Percentiles rank a stretch among this genome's conserved stretches.
Evolutionary conservation across 2,329 filamentous ascomycete species (phyloP).

Genomic region (Domatiomyces catenatus): DNA sequence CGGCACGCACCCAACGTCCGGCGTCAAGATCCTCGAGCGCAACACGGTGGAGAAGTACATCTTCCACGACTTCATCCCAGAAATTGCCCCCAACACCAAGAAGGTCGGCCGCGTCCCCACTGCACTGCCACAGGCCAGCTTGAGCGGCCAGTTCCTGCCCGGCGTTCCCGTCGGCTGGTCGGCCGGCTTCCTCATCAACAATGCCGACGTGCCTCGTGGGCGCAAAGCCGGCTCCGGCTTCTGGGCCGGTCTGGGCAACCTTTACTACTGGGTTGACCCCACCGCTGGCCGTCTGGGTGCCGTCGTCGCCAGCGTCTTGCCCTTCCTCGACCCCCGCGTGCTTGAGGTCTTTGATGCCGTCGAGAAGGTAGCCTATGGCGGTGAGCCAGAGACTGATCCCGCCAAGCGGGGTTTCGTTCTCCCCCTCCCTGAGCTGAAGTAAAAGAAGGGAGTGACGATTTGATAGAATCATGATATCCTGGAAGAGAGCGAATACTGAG

Average conservation of each 20-base stretch:
- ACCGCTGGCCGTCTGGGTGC: constrained; percentile 7
- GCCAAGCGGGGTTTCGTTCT: not conserved
- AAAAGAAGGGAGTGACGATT: not conserved
- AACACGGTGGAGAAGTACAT: constrained; percentile 10
- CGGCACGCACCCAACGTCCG: constrained; percentile 8
- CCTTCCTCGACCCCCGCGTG: constrained; percentile 8
- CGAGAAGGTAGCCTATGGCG: constrained; percentile 12
- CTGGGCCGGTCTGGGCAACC: constrained; percentile 13
- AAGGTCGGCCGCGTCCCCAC: constrained; percentile 4
- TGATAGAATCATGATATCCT: too few relatives aligned
- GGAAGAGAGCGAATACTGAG: too few relatives aligned
- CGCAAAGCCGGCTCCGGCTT: constrained; percentile 9
- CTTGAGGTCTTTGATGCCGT: constrained; percentile 10
- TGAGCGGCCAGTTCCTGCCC: constrained; percentile 7
- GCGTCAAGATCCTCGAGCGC: constrained; percentile 9
- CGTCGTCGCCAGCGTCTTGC: constrained; percentile 4
- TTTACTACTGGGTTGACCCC: constrained; percentile 15
- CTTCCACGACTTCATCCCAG: constrained; percentile 10
- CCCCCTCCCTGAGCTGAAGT: too few relatives aligned
- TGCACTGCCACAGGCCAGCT: constrained; percentile 2
- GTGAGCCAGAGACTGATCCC: not conserved
- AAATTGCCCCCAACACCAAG: constrained; percentile 4
- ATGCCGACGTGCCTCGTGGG: constrained; percentile 8
- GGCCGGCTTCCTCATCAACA: constrained; percentile 11
- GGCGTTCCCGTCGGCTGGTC: constrained; percentile 9